Evolutionary conservation across 768 basidiomycete species (phyloP).

Genomic region (Hericium alpestre): DNA sequence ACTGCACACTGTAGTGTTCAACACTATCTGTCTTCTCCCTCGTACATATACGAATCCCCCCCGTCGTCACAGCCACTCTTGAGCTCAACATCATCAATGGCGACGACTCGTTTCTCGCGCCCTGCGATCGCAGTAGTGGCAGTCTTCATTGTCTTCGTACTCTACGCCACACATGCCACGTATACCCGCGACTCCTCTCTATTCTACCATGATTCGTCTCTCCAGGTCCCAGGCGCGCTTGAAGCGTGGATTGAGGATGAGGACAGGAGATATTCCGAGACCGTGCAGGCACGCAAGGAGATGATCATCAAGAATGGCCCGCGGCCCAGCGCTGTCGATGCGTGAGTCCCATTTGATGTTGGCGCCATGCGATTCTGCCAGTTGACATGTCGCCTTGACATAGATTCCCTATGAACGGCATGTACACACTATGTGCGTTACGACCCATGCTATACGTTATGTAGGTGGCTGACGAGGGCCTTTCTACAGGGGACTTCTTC

Average conservation of each 20-base stretch:
- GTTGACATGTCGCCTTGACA: background rate
- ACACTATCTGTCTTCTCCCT: too few species aligned
- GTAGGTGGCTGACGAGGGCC: background rate
- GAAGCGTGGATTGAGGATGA: background rate
- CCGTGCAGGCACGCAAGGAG: background rate
- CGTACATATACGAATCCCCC: too few species aligned
- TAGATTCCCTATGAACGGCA: background rate
- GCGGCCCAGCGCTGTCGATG: background rate
- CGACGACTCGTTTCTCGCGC: background rate
- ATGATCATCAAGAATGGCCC: background rate
- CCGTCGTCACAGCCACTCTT: too few species aligned
- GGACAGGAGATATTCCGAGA: background rate
- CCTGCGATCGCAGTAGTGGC: background rate
- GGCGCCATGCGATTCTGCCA: background rate
- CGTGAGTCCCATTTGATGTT: background rate
- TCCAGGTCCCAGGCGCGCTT: background rate
- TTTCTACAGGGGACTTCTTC: slow-evolving; percentile 34
- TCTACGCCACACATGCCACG: background rate
- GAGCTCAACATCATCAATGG: background rate
- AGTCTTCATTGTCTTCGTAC: background rate
- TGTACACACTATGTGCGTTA: background rate
- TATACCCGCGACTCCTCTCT: background rate
- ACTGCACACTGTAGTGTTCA: too few species aligned
- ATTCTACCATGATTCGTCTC: background rate
- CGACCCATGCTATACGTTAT: background rate